Evolutionary conservation across 148 eudicot genomes (phyloP).

Genomic region (Talinum fruticosum): DNA sequence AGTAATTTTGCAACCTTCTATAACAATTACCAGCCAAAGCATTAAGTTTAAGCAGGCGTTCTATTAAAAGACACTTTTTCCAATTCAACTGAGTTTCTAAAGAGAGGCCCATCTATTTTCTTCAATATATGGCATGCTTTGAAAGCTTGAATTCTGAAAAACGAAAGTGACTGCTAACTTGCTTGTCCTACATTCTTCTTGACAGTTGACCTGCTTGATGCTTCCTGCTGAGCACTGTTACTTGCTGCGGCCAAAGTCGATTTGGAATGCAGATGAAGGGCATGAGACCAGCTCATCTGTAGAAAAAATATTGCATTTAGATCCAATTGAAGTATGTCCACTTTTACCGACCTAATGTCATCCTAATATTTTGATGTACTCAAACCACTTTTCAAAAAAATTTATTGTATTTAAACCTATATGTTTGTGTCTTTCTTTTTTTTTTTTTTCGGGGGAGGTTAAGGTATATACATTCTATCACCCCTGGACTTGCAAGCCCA

Average conservation of each 20-base stretch:
- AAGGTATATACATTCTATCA: no score
- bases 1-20: neutral
- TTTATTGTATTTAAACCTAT: neutral
- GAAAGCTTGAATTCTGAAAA: neutral
- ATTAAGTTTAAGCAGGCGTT: neutral
- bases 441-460: neutral
- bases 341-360: neutral
- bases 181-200: slow-evolving; percentile 27
- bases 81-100: neutral
- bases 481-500: neutral
- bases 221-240: slow-evolving; percentile 61
- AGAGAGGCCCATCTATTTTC: neutral
- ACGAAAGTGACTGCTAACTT: neutral
- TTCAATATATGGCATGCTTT: neutral
- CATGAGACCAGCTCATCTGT: slow-evolving; percentile 61
- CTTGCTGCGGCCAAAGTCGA: slow-evolving; percentile 73
- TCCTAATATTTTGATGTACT: neutral
- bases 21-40: neutral
- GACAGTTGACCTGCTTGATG: slow-evolving; percentile 89
- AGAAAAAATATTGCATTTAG: slow-evolving; percentile 80
- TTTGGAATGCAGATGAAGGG: slow-evolving; percentile 79
- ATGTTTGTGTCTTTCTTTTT: neutral
- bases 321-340: slow-evolving; percentile 74
- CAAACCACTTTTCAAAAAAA: no score
- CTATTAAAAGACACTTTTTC: neutral